These are phyloP conservation scores for Pseudocercospora fijiensis DNA, from an alignment of 2,329 filamentous ascomycete species.

Conservation along the genomic window DNA sequence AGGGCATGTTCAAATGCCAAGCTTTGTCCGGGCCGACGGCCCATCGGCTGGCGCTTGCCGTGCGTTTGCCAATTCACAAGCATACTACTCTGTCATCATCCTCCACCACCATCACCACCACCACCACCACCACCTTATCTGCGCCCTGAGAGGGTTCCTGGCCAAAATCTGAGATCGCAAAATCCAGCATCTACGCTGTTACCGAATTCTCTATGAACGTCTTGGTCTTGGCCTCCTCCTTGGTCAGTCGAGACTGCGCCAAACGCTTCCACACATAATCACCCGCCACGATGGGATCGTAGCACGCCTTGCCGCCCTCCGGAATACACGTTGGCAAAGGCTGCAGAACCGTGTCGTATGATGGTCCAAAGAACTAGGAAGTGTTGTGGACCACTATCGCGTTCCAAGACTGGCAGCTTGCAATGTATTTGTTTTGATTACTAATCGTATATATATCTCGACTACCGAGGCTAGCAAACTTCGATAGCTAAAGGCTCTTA, in stretches of 20 bases:
- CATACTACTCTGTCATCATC: neutral
- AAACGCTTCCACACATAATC: conserved; percentile 29
- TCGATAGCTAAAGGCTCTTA: too few species aligned
- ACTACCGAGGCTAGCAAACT: too few species aligned
- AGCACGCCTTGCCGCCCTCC: conserved; percentile 18
- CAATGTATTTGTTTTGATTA: too few species aligned
- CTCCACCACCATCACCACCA: neutral
- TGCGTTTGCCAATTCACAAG: neutral
- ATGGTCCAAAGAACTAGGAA: conserved; percentile 49
- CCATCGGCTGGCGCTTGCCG: neutral
- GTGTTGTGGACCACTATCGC: too few species aligned
- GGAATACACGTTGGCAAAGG: conserved; percentile 25
- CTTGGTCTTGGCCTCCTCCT: conserved; percentile 23
- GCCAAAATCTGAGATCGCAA: neutral
- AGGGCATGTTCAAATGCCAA: neutral
- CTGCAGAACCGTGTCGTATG: conserved; percentile 38
- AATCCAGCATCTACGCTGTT: neutral
- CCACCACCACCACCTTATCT: neutral
- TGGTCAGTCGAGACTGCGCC: conserved; percentile 23
- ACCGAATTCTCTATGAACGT: neutral
- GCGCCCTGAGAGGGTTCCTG: neutral
- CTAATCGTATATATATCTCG: too few species aligned
- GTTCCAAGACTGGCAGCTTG: too few species aligned
- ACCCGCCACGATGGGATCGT: conserved; percentile 29
- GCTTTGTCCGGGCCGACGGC: neutral